Conservation (phyloP, 495 filamentous ascomycete species). For the Cercophora scortea region DNA sequence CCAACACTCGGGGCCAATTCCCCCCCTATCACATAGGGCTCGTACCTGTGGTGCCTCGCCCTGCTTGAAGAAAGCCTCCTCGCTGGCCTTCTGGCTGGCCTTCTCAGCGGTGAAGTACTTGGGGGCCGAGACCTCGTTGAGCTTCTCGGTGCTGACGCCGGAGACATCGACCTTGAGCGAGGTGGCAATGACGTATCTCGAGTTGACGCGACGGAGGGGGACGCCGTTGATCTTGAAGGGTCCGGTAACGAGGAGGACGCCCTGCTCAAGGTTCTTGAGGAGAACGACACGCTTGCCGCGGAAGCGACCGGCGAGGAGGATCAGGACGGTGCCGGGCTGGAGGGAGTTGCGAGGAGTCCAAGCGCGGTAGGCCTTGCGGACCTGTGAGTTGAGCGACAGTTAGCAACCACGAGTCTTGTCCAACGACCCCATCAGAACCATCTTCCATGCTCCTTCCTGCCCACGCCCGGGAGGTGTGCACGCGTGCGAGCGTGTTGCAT, state of each 20-base stretch:
- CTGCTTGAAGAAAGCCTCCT: constrained; percentile 98
- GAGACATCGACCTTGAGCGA: constrained; percentile 79
- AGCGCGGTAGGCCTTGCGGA: constrained; percentile 87
- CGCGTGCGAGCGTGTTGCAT: too few species aligned
- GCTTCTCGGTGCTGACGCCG: constrained; percentile 70
- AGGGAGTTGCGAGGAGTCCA: constrained; percentile 79
- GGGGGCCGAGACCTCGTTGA: constrained; percentile 74
- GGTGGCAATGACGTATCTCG: constrained; percentile 98
- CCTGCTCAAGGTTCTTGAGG: constrained; percentile 92
- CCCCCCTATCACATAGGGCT: constrained; percentile 7
- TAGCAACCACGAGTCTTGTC: constrained; percentile 8
- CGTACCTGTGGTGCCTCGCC: constrained; percentile 93
- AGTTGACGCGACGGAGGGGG: constrained; percentile 93
- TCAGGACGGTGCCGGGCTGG: constrained; percentile 87
- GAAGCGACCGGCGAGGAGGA: constrained; percentile 98
- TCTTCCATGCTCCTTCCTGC: background rate
- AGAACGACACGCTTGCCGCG: constrained; percentile 99
- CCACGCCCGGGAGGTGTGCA: too few species aligned
- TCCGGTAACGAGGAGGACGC: constrained; percentile 96
- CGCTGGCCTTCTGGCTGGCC: constrained; percentile 77
- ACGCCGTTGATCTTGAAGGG: constrained; percentile 99
- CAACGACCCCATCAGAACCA: too few species aligned
- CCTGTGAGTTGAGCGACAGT: constrained; percentile 43
- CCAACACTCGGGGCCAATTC: background rate
- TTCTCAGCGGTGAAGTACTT: constrained; percentile 97